Base-by-base conservation (phyloP, 1,284 basidiomycete species). In the Rugosomyces carneus region DNA sequence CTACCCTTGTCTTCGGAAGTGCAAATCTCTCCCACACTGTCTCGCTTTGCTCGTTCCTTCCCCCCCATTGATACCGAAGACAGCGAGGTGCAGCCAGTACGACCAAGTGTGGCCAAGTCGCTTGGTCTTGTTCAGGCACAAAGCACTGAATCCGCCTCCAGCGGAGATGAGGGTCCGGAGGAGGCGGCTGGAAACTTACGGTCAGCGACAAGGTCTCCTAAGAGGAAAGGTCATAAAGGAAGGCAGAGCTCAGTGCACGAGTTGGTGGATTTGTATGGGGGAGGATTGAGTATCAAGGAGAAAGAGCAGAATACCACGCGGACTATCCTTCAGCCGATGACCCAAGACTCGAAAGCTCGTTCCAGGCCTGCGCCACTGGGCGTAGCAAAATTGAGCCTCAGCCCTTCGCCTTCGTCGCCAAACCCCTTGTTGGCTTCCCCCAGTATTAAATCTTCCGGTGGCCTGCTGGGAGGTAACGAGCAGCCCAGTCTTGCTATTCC, bases 201-300 rank as follows among this genome's bases (percentile, higher is more conserved):
- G 36, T 53, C 59, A 37, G 53, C 51, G 24, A 40, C 44, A 15
- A 56, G 61, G 36, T 58, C 47, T 42, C 44, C 53, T 38, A 56
- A 62, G 34, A 53, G 57, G 36, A 57, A 52, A 36, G 60, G 57
- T 29, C 58, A 63, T 37, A 80, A 78, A 55, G 69, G 74, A 24
- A 67, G 84, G 50, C 84, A 89, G 65, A 81, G 78, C 53, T 89
- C 87, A 6, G 85, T 89, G 19, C 84, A 89, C 57, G 83, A 89
- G 56, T 61, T 89, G 44, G 83, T 89, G 27, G 82, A 84, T 60
- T 62, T 89, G 21, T 88, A 81, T 71, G 82, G 83, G 38, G 84
- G 82, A 11, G 70, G 72, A 9, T 49, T 68, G 40, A 57, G 49
- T 49, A 48, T 51, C 36, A 71, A 65, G 53, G 70, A 75, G 45